Conservation (phyloP, 2,329 filamentous ascomycete genomes). For the Mycosphaerella sp. region DNA sequence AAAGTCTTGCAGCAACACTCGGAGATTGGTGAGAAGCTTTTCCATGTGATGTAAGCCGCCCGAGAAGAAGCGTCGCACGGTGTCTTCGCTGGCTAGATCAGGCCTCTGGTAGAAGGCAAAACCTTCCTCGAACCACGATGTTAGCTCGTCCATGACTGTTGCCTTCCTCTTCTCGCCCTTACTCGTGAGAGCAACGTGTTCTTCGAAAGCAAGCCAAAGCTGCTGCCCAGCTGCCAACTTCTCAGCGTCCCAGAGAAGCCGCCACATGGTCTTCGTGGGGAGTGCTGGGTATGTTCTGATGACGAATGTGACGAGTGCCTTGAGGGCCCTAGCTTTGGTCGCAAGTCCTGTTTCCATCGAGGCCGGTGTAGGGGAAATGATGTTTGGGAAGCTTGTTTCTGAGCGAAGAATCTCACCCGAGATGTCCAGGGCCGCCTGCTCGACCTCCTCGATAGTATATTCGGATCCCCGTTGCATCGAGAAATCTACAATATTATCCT, state of each 20-base stretch:
- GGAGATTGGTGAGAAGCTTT: slow-evolving; percentile 23
- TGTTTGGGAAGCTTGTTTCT: slow-evolving; percentile 62
- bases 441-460: slow-evolving; percentile 65
- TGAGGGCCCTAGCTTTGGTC: slow-evolving; percentile 64
- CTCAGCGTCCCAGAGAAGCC: slow-evolving; percentile 80
- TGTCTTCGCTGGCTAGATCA: slow-evolving; percentile 65
- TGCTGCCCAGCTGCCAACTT: slow-evolving; percentile 73
- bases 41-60: slow-evolving; percentile 29
- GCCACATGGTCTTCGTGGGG: slow-evolving; percentile 65
- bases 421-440: slow-evolving; percentile 67
- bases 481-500: slow-evolving; percentile 80
- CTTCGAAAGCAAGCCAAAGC: slow-evolving; percentile 76
- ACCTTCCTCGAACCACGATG: slow-evolving; percentile 63
- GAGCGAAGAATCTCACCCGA: slow-evolving; percentile 79
- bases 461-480: slow-evolving; percentile 55
- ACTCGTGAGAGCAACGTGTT: slow-evolving; percentile 44
- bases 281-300: slow-evolving; percentile 58
- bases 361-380: slow-evolving; percentile 61
- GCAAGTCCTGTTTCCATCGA: slow-evolving; percentile 77
- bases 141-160: slow-evolving; percentile 65
- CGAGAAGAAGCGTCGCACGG: slow-evolving; percentile 80
- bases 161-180: slow-evolving; percentile 54
- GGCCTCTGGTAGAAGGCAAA: slow-evolving; percentile 63
- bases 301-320: slow-evolving; percentile 67
- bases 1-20: slow-evolving; percentile 19